A percentile compares a stretch with the other conserved stretches of the same genome.
Evolutionary conservation across 2,329 filamentous ascomycete genomes (phyloP).

Genomic region (Aciculosporium take): DNA sequence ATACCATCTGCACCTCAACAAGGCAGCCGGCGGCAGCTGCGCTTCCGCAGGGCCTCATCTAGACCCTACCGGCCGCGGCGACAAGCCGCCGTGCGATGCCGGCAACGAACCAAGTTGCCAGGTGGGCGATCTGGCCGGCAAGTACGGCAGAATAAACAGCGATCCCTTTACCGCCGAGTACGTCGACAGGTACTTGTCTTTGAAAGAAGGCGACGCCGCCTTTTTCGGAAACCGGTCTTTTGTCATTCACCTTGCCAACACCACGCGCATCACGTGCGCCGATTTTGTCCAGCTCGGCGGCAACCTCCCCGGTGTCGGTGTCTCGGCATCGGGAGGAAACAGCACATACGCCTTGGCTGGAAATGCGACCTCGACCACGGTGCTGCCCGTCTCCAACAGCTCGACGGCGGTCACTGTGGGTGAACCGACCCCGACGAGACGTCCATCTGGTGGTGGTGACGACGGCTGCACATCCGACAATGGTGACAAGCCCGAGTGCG

Average conservation of each 20-base stretch:
- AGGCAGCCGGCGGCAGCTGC: slow-evolving; percentile 56
- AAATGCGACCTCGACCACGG: not conserved
- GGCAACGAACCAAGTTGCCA: slow-evolving; percentile 49
- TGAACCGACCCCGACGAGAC: not conserved
- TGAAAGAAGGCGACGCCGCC: slow-evolving; percentile 32
- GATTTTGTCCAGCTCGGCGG: slow-evolving; percentile 31
- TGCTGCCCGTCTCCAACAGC: not conserved
- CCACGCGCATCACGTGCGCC: slow-evolving; percentile 49
- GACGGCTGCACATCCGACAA: not conserved
- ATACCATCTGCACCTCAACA: slow-evolving; percentile 58
- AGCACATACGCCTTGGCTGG: not conserved
- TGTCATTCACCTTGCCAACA: slow-evolving; percentile 50
- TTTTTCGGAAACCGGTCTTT: slow-evolving; percentile 54
- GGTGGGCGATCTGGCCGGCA: slow-evolving; percentile 63
- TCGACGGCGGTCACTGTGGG: not conserved
- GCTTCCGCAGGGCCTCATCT: slow-evolving; percentile 52
- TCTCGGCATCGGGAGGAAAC: not conserved
- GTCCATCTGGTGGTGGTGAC: not conserved
- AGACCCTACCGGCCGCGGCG: slow-evolving; percentile 53
- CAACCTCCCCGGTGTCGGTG: not conserved
- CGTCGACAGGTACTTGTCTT: slow-evolving; percentile 42
- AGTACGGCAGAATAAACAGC: slow-evolving; percentile 47
- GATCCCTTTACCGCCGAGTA: slow-evolving; percentile 37
- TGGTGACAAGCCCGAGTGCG: not conserved
- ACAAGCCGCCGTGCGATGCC: slow-evolving; percentile 46